Evolutionary conservation across 164 flowering plant genomes (phyloP).

Genomic region (Platanus orientalis): DNA sequence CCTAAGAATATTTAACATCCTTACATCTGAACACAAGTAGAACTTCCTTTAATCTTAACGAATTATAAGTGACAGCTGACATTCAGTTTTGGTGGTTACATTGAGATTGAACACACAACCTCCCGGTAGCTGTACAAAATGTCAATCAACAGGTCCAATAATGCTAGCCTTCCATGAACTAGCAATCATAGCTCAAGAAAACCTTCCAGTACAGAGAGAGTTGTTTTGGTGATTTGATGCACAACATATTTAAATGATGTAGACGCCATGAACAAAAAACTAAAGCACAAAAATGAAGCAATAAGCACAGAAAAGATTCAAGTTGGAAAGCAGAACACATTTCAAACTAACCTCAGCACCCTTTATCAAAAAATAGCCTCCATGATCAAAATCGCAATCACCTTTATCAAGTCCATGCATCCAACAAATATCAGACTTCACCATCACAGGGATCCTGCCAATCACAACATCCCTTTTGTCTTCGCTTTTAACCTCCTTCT

Average conservation of each 20-base stretch:
- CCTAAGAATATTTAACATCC: too few relatives aligned
- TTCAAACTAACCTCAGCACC: slow-evolving; percentile 73
- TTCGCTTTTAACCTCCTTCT: slow-evolving; percentile 31
- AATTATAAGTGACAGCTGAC: too few relatives aligned
- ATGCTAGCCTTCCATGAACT: too few relatives aligned
- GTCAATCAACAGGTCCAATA: too few relatives aligned
- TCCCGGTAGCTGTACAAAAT: too few relatives aligned
- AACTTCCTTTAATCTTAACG: too few relatives aligned
- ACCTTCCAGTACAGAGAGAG: too few relatives aligned
- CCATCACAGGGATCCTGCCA: slow-evolving; percentile 96
- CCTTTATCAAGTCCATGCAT: slow-evolving; percentile 43
- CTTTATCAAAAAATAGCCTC: slow-evolving; percentile 88
- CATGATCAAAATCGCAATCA: slow-evolving; percentile 88
- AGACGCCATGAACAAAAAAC: not conserved
- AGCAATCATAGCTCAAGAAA: too few relatives aligned
- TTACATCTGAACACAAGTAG: too few relatives aligned
- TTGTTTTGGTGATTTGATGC: too few relatives aligned
- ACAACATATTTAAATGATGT: not conserved
- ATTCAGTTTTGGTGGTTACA: too few relatives aligned
- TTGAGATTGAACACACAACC: too few relatives aligned
- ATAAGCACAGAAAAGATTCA: not conserved
- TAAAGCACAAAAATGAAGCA: not conserved
- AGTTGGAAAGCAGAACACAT: not conserved
- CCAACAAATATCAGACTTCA: slow-evolving; percentile 80
- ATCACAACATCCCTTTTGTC: slow-evolving; percentile 43